A percentile compares a stretch with the other conserved stretches of the same genome.
phyloP scores from a whole-genome alignment of 352 stramenopile genomes.

The Pythium rishiriense region DNA sequence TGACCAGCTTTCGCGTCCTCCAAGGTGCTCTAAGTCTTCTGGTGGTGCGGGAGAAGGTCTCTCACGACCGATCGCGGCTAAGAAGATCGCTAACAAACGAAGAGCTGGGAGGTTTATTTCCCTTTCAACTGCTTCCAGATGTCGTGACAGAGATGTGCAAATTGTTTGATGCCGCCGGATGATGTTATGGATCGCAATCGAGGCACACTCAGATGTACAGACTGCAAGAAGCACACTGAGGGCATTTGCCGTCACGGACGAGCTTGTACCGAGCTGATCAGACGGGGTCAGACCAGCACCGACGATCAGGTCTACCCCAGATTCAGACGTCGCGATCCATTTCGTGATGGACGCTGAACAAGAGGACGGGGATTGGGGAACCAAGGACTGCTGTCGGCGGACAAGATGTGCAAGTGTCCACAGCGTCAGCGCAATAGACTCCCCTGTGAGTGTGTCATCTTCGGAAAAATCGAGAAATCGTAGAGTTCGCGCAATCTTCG shows the following conservation, averaged over 20 bases:
- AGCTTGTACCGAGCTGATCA: constrained; percentile 33
- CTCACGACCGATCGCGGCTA: constrained; percentile 20
- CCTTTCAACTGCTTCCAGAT: constrained; percentile 60
- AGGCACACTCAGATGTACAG: background rate
- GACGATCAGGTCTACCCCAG: constrained; percentile 40
- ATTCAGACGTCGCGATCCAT: constrained; percentile 38
- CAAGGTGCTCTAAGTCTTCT: background rate
- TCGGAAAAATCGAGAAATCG: constrained; percentile 40
- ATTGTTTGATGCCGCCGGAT: constrained; percentile 31
- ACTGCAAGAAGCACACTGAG: constrained; percentile 40
- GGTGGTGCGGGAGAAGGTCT: background rate
- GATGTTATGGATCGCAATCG: background rate
- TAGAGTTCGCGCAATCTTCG: constrained; percentile 41
- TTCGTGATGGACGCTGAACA: constrained; percentile 18
- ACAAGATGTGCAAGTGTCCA: constrained; percentile 53
- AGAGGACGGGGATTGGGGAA: background rate
- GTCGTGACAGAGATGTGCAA: constrained; percentile 36
- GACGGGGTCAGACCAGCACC: constrained; percentile 36
- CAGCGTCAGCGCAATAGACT: constrained; percentile 36
- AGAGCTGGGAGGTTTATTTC: constrained; percentile 47
- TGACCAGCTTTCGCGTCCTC: constrained; percentile 38
- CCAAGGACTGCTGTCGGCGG: constrained; percentile 7
- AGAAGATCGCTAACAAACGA: constrained; percentile 42
- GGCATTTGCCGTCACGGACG: constrained; percentile 40
- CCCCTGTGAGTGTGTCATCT: constrained; percentile 33